Base-by-base conservation (phyloP, 2,329 filamentous ascomycete species). In the Pseudogymnoascus sp. region DNA sequence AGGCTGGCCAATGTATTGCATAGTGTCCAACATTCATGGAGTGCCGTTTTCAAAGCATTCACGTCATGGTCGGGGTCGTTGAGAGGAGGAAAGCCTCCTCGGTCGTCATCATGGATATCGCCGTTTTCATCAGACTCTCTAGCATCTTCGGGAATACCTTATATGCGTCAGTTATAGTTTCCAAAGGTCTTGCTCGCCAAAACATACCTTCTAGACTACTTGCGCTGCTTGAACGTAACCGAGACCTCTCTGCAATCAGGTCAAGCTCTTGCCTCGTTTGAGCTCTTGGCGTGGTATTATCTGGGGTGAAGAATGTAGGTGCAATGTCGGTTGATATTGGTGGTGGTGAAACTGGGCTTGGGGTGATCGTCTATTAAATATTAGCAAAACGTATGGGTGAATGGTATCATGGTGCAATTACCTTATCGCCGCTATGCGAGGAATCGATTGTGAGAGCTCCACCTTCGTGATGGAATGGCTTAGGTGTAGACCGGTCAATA, bases 1-100 rank as follows among this genome's bases (percentile, higher is more conserved):
- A 96, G 81, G 67, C 84, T 90, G 22, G 91, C 91, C 33, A 97
- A 79, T 0, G 92, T 96, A 72, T 96, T 97, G 78, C 93, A 97
- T 12, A 97, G 78, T 0, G 89, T 96, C 93, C 93, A 97, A 75
- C 92, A 96, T 77, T 96, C 91, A 66, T 89, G 85, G 14, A 97
- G 80, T 2, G 92, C 91, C 31, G 85, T 85, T 66, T 85, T 85
- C n/a, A 96, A 78, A 6, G 89, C 88, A 26, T 77, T 78, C 24
- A 90, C 79, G 70, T 91, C 88, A 60, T 81, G 79, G 62, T 85
- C 79, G n/a, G 83, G 79, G 16, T 62, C 61, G 4, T 38, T 38
- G 28, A 14, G n/a, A 14, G 37, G 4, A 19, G 60, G 24, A 10
- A 61, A 61, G 19, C 33, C 33, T 11, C 26, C 22, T 14, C 78